These are phyloP conservation scores for Miscanthus lutarioriparius DNA, from an alignment of 176 grass and related monocot species.

Conservation along the genomic window DNA sequence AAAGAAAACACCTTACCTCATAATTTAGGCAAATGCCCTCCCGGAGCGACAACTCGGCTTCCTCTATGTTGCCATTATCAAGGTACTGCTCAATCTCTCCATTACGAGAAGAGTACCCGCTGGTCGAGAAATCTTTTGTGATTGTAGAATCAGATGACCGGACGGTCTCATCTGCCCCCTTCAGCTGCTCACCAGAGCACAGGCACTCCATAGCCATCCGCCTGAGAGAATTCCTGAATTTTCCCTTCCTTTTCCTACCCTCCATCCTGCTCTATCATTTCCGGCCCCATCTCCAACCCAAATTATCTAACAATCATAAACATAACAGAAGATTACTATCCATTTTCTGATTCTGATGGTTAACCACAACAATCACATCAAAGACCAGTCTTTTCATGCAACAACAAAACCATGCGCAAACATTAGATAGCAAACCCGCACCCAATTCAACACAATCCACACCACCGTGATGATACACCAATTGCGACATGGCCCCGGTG, in stretches of 20 bases:
- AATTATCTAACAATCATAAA: conserved; percentile 41
- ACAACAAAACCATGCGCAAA: neutral
- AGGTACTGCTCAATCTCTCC: conserved; percentile 49
- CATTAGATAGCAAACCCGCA: neutral
- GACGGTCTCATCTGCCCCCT: conserved; percentile 55
- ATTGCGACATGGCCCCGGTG: neutral
- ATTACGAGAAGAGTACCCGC: conserved; percentile 48
- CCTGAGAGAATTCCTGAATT: conserved; percentile 28
- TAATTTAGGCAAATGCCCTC: conserved; percentile 80
- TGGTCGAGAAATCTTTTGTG: conserved; percentile 55
- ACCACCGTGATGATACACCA: conserved; percentile 1
- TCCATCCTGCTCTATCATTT: conserved; percentile 47
- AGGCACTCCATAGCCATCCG: conserved; percentile 81
- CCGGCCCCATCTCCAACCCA: conserved; percentile 13
- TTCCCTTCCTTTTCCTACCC: conserved; percentile 42
- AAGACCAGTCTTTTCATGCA: conserved; percentile 1
- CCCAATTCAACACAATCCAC: conserved; percentile 13
- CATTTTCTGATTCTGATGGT: neutral
- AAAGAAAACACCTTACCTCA: conserved; percentile 53
- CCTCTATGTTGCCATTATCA: conserved; percentile 75
- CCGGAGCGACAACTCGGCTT: conserved; percentile 81
- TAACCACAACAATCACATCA: conserved; percentile 32
- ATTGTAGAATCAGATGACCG: conserved; percentile 45
- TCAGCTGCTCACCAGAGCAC: conserved; percentile 91
- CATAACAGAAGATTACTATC: neutral